A percentile compares a stretch with the other conserved stretches of the same genome.
phyloP scores from a whole-genome alignment of 78 protist species.

The Dictyostelium intermedium region DNA sequence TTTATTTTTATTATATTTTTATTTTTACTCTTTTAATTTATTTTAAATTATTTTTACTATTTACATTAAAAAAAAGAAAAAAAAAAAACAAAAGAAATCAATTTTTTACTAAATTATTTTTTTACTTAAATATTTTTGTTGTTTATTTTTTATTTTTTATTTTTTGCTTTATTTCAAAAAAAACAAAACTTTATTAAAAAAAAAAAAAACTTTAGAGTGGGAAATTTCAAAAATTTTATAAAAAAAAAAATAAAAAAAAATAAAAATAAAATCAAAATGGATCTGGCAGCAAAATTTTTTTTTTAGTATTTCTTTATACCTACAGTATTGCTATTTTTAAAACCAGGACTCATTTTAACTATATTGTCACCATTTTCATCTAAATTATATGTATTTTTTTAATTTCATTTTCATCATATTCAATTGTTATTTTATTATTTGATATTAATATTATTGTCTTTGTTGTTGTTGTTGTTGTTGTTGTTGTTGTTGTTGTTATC shows the following conservation, averaged over 20 bases:
- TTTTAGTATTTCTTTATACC: no score
- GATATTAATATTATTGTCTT: no score
- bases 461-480: no score
- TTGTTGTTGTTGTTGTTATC: no score
- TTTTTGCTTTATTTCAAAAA: not conserved
- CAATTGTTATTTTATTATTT: no score
- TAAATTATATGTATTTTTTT: not conserved
- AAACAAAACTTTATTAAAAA: not conserved
- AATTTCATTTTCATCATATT: not conserved
- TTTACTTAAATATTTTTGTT: not conserved
- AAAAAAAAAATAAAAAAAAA: not conserved
- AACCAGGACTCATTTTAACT: constrained; percentile 13
- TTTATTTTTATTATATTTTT: not conserved
- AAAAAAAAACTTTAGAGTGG: not conserved
- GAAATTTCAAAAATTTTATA: not conserved
- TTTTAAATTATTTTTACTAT: not conserved
- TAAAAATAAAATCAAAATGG: not conserved
- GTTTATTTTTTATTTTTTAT: not conserved
- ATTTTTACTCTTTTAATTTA: not conserved
- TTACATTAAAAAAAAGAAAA: not conserved
- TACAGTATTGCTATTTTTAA: no score
- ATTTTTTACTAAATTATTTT: not conserved
- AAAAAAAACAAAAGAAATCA: no score
- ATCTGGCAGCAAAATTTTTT: not conserved
- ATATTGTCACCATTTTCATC: constrained; percentile 50